phyloP scores from a whole-genome alignment of 176 grass and related monocot species.

The Oryza australiensis region DNA sequence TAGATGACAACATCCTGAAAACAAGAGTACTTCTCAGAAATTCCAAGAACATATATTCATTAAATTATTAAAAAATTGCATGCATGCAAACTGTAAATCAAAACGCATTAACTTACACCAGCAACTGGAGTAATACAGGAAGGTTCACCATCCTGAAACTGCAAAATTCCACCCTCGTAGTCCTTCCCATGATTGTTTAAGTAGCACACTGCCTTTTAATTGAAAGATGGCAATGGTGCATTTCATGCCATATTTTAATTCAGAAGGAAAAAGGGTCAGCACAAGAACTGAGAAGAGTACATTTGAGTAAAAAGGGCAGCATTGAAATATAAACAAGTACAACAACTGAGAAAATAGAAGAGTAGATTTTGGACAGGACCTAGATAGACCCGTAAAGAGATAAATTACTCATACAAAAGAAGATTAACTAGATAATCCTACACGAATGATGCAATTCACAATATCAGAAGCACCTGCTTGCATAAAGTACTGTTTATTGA shows the following conservation, averaged over 20 bases:
- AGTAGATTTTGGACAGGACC: background rate
- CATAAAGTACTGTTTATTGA: background rate
- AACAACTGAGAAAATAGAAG: background rate
- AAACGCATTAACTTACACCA: slow-evolving; percentile 65
- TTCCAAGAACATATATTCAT: background rate
- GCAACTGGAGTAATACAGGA: slow-evolving; percentile 68
- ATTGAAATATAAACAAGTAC: background rate
- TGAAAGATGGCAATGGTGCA: slow-evolving; percentile 12
- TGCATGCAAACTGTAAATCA: slow-evolving; percentile 5
- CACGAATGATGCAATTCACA: background rate
- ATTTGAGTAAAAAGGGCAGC: background rate
- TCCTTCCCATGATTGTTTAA: slow-evolving; percentile 82
- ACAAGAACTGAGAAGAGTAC: background rate
- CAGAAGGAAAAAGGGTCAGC: background rate
- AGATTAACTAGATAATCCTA: background rate
- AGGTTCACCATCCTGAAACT: slow-evolving; percentile 81
- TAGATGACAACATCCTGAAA: slow-evolving; percentile 91
- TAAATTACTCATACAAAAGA: background rate
- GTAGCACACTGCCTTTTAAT: slow-evolving; percentile 87
- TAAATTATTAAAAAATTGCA: slow-evolving; percentile 1
- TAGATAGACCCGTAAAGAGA: background rate
- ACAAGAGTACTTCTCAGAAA: background rate
- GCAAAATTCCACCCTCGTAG: slow-evolving; percentile 79
- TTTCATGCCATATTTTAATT: slow-evolving; percentile 28
- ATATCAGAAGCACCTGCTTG: background rate